Conservation (phyloP, 2,329 filamentous ascomycete species). For the Paraconiothyrium brasiliense region DNA sequence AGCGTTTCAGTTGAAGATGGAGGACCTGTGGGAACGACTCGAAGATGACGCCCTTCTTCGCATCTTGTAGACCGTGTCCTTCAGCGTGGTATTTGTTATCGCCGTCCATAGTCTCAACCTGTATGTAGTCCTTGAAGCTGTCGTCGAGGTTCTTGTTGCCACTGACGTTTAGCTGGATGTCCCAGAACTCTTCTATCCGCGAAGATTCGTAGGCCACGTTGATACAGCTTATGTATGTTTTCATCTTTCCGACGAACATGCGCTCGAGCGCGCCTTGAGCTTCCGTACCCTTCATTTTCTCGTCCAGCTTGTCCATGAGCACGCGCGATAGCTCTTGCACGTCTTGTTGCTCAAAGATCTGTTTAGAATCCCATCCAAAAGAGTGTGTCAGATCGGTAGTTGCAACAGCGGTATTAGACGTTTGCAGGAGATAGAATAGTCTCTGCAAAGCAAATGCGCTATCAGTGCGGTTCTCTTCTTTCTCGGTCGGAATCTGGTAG, state of each 20-base stretch:
- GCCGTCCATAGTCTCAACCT: constrained; percentile 95
- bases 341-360: constrained; percentile 99
- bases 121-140: constrained; percentile 95
- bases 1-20: constrained; percentile 94
- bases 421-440: constrained; percentile 94
- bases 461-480: constrained; percentile 81
- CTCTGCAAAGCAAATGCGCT: constrained; percentile 94
- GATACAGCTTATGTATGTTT: constrained; percentile 98
- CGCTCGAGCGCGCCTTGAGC: constrained; percentile 88
- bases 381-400: constrained; percentile 95
- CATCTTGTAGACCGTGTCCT: constrained; percentile 91
- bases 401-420: constrained; percentile 80
- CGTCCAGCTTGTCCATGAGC: constrained; percentile 95
- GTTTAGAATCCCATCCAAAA: constrained; percentile 96
- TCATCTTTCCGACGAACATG: constrained; percentile 97
- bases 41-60: constrained; percentile 97
- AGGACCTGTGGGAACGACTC: constrained; percentile 93
- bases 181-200: constrained; percentile 97
- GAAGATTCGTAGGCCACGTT: constrained; percentile 98
- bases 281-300: constrained; percentile 96
- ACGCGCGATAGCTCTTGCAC: constrained; percentile 97
- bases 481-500: constrained; percentile 93
- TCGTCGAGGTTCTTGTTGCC: constrained; percentile 93
- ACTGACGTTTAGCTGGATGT: constrained; percentile 95
- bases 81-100: constrained; percentile 99